Percentiles rank a stretch among this genome's conserved stretches.
Conservation (phyloP, 2,329 filamentous ascomycete species). For the Pyricularia pennisetigena region DNA sequence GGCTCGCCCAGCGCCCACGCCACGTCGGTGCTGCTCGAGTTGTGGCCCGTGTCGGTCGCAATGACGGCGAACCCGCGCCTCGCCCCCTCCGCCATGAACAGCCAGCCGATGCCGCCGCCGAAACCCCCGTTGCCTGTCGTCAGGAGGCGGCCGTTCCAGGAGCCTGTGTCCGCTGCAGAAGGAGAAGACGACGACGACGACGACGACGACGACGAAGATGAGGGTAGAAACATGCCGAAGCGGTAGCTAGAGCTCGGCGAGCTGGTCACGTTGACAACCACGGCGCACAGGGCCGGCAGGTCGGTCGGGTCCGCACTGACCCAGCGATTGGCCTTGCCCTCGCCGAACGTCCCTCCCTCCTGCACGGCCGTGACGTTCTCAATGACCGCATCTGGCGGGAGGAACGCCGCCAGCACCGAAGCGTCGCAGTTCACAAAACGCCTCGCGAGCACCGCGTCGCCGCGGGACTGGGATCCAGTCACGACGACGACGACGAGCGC, state of each 20-base stretch:
- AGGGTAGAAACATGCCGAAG: slow-evolving; percentile 3
- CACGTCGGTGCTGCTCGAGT: slow-evolving; percentile 8
- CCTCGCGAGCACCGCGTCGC: neutral
- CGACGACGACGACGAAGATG: neutral
- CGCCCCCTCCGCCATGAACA: slow-evolving; percentile 2
- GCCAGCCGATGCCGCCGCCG: slow-evolving; percentile 4
- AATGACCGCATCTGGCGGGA: neutral
- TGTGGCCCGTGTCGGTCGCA: slow-evolving; percentile 4
- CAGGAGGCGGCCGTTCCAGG: slow-evolving; percentile 2
- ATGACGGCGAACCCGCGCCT: neutral
- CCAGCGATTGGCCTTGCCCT: slow-evolving; percentile 12
- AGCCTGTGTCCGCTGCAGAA: slow-evolving; percentile 15
- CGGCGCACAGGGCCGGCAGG: slow-evolving; percentile 25
- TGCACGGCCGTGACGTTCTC: slow-evolving; percentile 2
- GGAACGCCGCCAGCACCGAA: neutral
- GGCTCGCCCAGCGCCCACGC: slow-evolving; percentile 2
- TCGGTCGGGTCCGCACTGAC: slow-evolving; percentile 18
- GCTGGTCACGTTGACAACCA: slow-evolving; percentile 21
- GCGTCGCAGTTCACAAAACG: neutral
- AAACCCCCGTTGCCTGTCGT: slow-evolving; percentile 1
- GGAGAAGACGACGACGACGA: too few relatives aligned
- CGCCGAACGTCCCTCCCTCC: slow-evolving; percentile 23
- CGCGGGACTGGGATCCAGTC: neutral
- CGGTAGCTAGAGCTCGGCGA: slow-evolving; percentile 11
- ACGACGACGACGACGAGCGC: neutral